Conservation (phyloP, 371 early-diverging fungal genomes). For the Saksenaea oblongispora region DNA sequence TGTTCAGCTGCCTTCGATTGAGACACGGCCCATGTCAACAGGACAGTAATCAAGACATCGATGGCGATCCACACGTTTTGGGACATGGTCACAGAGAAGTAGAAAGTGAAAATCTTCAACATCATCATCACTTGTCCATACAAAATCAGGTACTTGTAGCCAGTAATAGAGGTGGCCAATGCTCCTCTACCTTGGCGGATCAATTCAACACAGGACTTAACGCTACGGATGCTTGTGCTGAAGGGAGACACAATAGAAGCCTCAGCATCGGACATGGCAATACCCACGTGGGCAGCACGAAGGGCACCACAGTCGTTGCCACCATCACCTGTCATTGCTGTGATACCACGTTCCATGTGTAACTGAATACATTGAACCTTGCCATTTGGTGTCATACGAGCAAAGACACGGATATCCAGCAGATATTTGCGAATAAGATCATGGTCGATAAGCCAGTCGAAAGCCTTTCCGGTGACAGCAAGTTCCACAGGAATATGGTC, state of each 20-base stretch:
- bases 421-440: conserved; percentile 52
- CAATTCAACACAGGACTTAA: conserved; percentile 74
- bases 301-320: conserved; percentile 96
- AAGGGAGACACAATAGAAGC: conserved; percentile 89
- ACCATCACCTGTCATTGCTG: conserved; percentile 96
- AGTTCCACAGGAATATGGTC: conserved; percentile 55
- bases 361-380: conserved; percentile 75
- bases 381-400: conserved; percentile 77
- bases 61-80: conserved; percentile 69
- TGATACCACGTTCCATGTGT: conserved; percentile 75
- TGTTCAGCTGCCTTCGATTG: conserved; percentile 61
- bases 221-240: conserved; percentile 66
- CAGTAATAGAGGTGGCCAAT: conserved; percentile 74
- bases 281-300: conserved; percentile 88
- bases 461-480: conserved; percentile 75
- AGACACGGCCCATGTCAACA: conserved; percentile 71
- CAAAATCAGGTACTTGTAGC: conserved; percentile 73
- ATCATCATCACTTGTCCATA: conserved; percentile 79
- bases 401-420: conserved; percentile 68
- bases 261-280: conserved; percentile 87
- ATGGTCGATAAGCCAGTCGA: conserved; percentile 47
- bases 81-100: conserved; percentile 54
- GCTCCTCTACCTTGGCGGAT: conserved; percentile 76
- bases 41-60: conserved; percentile 67
- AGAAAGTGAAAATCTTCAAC: conserved; percentile 63